These are phyloP conservation scores for Epichloe uncinata DNA, from an alignment of 2,329 filamentous ascomycete genomes.

Conservation along the genomic window DNA sequence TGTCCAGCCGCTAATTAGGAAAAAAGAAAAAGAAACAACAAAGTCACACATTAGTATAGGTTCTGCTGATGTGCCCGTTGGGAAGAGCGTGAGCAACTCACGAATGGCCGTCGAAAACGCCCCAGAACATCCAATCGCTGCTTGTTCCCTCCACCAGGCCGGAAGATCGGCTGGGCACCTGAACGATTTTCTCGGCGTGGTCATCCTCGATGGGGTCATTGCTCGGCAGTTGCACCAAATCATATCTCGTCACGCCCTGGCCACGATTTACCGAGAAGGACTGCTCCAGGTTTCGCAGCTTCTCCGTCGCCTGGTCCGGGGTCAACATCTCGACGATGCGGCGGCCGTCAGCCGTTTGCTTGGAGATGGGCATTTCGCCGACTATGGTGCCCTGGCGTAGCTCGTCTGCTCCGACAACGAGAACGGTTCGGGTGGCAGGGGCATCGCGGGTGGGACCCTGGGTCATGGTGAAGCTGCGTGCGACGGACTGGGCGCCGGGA, in stretches of 20 bases:
- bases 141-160: slow-evolving; percentile 19
- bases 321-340: slow-evolving; percentile 93
- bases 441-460: slow-evolving; percentile 23
- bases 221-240: slow-evolving; percentile 85
- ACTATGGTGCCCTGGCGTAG: slow-evolving; percentile 79
- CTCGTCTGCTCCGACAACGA: slow-evolving; percentile 84
- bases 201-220: slow-evolving; percentile 98
- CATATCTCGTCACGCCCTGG: slow-evolving; percentile 84
- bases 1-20: slow-evolving; percentile 69
- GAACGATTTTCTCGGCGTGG: slow-evolving; percentile 94
- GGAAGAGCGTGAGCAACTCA: slow-evolving; percentile 28
- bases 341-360: slow-evolving; percentile 71
- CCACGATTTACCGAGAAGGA: slow-evolving; percentile 85
- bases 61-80: too few relatives aligned
- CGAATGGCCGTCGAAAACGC: slow-evolving; percentile 95
- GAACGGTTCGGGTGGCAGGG: slow-evolving; percentile 48
- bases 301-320: slow-evolving; percentile 83
- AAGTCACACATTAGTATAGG: neutral
- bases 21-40: slow-evolving; percentile 7
- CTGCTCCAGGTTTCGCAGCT: slow-evolving; percentile 78
- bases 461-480: slow-evolving; percentile 30
- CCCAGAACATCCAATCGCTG: slow-evolving; percentile 99
- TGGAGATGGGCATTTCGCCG: slow-evolving; percentile 75
- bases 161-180: slow-evolving; percentile 52
- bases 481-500: slow-evolving; percentile 17